Evolutionary conservation across 768 basidiomycete species (phyloP), one percentile per base, ranked within the genome.

Genomic region (Tylopilus intermedius): DNA sequence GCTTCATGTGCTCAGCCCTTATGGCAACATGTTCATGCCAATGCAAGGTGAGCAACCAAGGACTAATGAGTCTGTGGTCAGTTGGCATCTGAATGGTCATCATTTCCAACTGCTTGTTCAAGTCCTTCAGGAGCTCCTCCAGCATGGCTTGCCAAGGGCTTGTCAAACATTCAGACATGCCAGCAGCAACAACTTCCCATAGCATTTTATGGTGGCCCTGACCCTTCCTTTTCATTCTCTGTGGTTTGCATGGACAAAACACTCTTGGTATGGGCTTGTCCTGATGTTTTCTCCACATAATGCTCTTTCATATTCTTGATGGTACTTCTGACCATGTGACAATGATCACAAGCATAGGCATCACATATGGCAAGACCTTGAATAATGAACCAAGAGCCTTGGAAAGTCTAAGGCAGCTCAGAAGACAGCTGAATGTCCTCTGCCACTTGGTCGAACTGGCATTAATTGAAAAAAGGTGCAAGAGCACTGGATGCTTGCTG

Each of bases 231-330:
- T 49, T 53, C 27, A 53, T 30, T 6, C 41, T 10, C 2, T 53
- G 42, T 22, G 52, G 47, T 7, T 49, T 49, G 27, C 47, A 53
- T 0, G 41, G 4, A 0, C 15, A 26, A 18, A 26, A 53, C 2
- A 0, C 5, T 0, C 33, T 2, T 0, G 45, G 40, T 1, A 32
- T 2, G 1, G 4, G 2, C 2, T 6, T 3, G 4, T 33, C 7
- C 3, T 1, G 3, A 35, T 50, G 41, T 0, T 27, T n/a, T 1
- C 2, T 15, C 5, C 1, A 11, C 1, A 1, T 48, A 32, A 35
- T 53, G 51, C 2, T 21, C 2, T 3, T n/a, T 37, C 33, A 48
- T 42, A 0, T 14, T 35, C 2, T 47, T 33, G 0, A 6, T 0
- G 4, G 6, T 5, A 0, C 8, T 26, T 4, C 8, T 8, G 1